These are phyloP conservation scores for Rhodotorula sp. DNA, from an alignment of 1,284 basidiomycete species.

Conservation along the genomic window DNA sequence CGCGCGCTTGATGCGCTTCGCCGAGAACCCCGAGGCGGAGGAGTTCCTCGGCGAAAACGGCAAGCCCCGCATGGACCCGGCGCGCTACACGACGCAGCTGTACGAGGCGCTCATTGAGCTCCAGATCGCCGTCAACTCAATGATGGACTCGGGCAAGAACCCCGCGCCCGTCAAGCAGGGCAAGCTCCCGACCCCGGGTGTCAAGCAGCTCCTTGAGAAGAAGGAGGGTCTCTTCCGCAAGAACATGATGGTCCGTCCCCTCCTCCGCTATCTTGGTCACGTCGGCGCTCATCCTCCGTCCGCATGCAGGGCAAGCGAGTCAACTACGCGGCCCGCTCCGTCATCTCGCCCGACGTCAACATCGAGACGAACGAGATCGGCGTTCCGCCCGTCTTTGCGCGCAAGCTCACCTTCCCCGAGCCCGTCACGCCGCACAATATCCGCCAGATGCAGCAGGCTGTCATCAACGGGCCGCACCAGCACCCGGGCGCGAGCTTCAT, in stretches of 20 bases:
- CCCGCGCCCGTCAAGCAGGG: conserved; percentile 81
- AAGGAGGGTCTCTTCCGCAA: conserved; percentile 98
- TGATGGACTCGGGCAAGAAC: conserved; percentile 97
- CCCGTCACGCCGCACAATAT: conserved; percentile 93
- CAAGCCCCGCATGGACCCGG: conserved; percentile 54
- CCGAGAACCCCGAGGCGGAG: conserved; percentile 56
- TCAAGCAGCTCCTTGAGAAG: conserved; percentile 97
- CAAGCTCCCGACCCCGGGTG: conserved; percentile 87
- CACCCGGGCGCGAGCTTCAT: conserved; percentile 95
- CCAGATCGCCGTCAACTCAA: conserved; percentile 94
- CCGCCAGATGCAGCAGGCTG: conserved; percentile 82
- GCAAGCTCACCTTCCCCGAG: conserved; percentile 96
- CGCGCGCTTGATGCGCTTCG: conserved; percentile 64
- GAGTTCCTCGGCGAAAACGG: conserved; percentile 37
- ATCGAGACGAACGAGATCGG: conserved; percentile 99
- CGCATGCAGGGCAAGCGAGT: conserved; percentile 87
- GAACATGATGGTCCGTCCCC: conserved; percentile 88
- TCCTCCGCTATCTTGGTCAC: not conserved
- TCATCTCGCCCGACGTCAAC: conserved; percentile 99
- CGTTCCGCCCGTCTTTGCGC: conserved; percentile 95
- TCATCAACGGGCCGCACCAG: conserved; percentile 85
- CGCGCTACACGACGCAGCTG: conserved; percentile 67
- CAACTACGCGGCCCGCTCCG: conserved; percentile 97
- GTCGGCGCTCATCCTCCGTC: not conserved
- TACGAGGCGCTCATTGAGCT: conserved; percentile 84